Base-by-base conservation (phyloP, 345 rosid species). In the Eucalyptus sp. region DNA sequence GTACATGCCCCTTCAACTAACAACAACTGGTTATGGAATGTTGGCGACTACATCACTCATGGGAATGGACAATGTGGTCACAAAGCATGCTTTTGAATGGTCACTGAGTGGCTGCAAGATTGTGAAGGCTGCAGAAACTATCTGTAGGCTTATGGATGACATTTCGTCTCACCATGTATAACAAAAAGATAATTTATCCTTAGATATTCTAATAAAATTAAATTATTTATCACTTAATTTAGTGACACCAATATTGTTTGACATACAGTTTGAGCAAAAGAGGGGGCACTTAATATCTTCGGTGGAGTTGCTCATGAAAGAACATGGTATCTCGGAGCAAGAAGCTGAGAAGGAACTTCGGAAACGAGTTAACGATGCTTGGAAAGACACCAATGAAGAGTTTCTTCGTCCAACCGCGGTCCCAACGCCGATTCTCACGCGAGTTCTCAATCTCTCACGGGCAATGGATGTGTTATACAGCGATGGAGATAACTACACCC, bases 341-440 rank as follows among this genome's bases (percentile, higher is more conserved):
- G 92, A 88, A 68, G 88, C 92, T 5, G 52, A 86, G 7, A 25
- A 64, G 2, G 90, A 86, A 44, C 29, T 94, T 1, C 9, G 22
- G 5, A 90, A 81, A n/a, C 87, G 31, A 79, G 52, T 92, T 13
- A 14, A 14, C 13, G 20, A 52, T 88, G 93, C 92, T 1, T 93
- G 93, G 94, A 92, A 91, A 31, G 94, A 92, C 48, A 52, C 90
- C 13, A 89, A 93, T 31, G 91, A 89, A 48, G 95, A 88, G 56
- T 87, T 58, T 17, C 50, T 93, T 7, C 27, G 18, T 17, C 92
- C 93, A 80, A 89, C 90, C 1, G 13, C 62, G 0, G 86, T 90
- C 4, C 91, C 92, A 1, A 76, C 37, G 86, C 90, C 90, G 17
- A 60, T 93, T 13, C 90, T 92, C 10, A 37, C 7, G 2, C 79